Conservation (phyloP, 768 basidiomycete genomes). For the Strobilomyces dryophilus region DNA sequence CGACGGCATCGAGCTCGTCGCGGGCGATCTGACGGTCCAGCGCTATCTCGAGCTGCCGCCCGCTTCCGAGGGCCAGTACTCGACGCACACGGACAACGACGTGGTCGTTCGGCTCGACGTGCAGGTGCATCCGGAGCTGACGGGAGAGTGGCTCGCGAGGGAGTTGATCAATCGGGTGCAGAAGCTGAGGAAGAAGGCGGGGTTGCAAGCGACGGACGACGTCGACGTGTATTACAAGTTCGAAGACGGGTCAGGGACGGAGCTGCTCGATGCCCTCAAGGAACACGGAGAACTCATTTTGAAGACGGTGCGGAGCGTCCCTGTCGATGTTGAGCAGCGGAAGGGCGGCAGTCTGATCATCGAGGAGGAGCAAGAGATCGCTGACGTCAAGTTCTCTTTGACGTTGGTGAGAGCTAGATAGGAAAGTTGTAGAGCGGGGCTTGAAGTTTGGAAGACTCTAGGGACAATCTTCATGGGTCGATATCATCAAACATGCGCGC, state of each 20-base stretch:
- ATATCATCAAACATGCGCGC: no score
- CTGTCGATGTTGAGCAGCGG: conserved; percentile 53
- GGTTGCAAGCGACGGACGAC: conserved; percentile 92
- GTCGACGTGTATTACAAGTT: conserved; percentile 84
- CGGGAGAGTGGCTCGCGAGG: conserved; percentile 83
- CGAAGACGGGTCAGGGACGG: conserved; percentile 61
- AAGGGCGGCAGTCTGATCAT: conserved; percentile 52
- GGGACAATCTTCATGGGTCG: no score
- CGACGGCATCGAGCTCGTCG: conserved; percentile 83
- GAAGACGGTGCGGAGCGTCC: conserved; percentile 72
- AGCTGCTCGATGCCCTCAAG: conserved; percentile 58
- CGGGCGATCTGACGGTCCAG: conserved; percentile 89
- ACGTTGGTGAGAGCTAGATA: conserved; percentile 48
- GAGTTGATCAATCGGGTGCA: conserved; percentile 92
- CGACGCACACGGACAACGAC: conserved; percentile 89
- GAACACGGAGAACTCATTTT: conserved; percentile 66
- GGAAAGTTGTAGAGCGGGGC: no score
- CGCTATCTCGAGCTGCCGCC: conserved; percentile 83
- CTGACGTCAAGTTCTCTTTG: conserved; percentile 72
- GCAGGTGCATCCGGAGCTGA: conserved; percentile 80
- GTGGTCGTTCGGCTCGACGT: conserved; percentile 93
- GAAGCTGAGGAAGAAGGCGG: conserved; percentile 92
- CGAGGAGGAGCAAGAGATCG: conserved; percentile 85
- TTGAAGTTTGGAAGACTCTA: no score
- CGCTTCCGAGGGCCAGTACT: conserved; percentile 56